Evolutionary conservation across 78 protist species (phyloP).

Genomic region (Pelomyxa schiedti): DNA sequence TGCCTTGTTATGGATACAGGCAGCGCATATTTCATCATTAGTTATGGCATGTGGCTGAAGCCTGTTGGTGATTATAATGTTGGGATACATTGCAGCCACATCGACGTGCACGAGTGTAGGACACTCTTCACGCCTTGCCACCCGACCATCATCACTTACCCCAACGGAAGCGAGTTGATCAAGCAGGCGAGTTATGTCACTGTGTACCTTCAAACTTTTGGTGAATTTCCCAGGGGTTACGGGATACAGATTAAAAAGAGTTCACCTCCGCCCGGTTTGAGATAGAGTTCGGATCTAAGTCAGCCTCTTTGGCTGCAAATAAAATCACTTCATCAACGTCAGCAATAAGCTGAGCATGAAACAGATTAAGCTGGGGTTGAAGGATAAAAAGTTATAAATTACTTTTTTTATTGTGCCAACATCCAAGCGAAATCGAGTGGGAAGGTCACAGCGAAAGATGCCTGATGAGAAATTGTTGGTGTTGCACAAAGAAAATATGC

Average conservation of each 20-base stretch:
- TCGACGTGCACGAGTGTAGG: conserved; percentile 97
- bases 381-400: neutral
- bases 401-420: conserved; percentile 20
- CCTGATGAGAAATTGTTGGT: no score
- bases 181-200: no score
- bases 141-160: conserved; percentile 2
- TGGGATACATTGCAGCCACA: conserved; percentile 99
- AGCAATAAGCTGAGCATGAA: conserved; percentile 30
- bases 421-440: conserved; percentile 47
- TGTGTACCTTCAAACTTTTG: no score
- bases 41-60: conserved; percentile 95
- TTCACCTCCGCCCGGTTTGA: conserved; percentile 63
- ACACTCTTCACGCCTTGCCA: conserved; percentile 50
- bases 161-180: conserved; percentile 15
- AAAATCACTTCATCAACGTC: conserved; percentile 26
- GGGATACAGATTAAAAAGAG: no score
- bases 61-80: conserved; percentile 98
- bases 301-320: conserved; percentile 52
- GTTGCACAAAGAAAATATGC: no score
- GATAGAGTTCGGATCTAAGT: neutral
- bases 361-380: neutral
- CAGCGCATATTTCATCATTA: conserved; percentile 70
- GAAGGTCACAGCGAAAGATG: conserved; percentile 83
- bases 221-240: no score
- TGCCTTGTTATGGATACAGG: conserved; percentile 79